Conservation (phyloP, 805 yeast species). For the Komagataella kurtzmanii region DNA sequence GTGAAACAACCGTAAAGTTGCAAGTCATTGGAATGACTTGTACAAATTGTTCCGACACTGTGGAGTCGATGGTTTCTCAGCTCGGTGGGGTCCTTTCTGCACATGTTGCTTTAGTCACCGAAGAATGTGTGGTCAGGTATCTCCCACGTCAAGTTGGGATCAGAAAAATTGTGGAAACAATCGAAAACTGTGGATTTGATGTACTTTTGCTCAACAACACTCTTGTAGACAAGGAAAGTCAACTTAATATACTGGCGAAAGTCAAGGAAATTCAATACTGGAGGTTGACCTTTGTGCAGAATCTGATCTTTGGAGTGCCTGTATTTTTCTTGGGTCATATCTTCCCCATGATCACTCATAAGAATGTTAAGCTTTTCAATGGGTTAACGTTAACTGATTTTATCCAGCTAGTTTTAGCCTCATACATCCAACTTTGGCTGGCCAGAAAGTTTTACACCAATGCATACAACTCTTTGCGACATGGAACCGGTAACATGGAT, state of each 20-base stretch:
- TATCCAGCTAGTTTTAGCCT: slow-evolving; percentile 40
- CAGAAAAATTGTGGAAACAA: slow-evolving; percentile 40
- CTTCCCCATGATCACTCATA: slow-evolving; percentile 22
- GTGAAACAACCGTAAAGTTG: slow-evolving; percentile 12
- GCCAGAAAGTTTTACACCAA: slow-evolving; percentile 58
- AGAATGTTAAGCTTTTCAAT: slow-evolving; percentile 14
- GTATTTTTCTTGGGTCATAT: slow-evolving; percentile 38
- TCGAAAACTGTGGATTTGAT: slow-evolving; percentile 39
- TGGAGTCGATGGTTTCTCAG: slow-evolving; percentile 30
- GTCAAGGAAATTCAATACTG: slow-evolving; percentile 63
- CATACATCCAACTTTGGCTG: slow-evolving; percentile 50
- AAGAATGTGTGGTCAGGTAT: slow-evolving; percentile 39
- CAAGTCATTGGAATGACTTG: slow-evolving; percentile 50
- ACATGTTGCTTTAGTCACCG: slow-evolving; percentile 36
- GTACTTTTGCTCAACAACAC: slow-evolving; percentile 26
- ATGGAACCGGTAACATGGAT: slow-evolving; percentile 83
- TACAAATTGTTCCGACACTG: slow-evolving; percentile 34
- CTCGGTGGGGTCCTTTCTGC: slow-evolving; percentile 36
- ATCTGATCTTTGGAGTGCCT: slow-evolving; percentile 50
- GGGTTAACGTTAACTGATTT: slow-evolving; percentile 59
- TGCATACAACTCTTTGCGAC: slow-evolving; percentile 50
- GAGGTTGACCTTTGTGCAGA: slow-evolving; percentile 38
- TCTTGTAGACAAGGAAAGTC: slow-evolving; percentile 48
- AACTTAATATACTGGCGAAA: slow-evolving; percentile 54
- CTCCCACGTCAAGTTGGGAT: slow-evolving; percentile 43